Conservation (phyloP, 352 stramenopile species). For the Pythium volutum region DNA sequence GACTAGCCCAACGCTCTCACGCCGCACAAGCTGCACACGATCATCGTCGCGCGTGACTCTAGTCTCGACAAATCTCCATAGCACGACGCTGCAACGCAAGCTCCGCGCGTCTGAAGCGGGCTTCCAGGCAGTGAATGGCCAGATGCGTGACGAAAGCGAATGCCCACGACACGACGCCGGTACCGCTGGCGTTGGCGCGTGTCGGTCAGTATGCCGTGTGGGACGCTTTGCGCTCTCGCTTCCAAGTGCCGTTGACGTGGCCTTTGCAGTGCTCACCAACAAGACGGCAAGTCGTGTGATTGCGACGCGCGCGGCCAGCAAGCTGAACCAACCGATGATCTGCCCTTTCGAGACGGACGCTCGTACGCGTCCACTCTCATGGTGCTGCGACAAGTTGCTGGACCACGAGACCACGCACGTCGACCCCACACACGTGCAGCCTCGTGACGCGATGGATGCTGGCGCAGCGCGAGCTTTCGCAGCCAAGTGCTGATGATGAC, state of each 20-base stretch:
- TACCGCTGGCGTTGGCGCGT: constrained; percentile 17
- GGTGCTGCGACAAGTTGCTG: constrained; percentile 11
- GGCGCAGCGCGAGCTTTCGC: constrained; percentile 19
- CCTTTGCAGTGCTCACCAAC: constrained; percentile 22
- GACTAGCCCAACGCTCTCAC: not conserved
- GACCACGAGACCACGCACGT: constrained; percentile 2
- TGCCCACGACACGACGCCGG: not conserved
- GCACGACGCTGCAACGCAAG: not conserved
- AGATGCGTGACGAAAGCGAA: not conserved
- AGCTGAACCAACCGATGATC: constrained; percentile 1
- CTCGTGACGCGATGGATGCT: constrained; percentile 18
- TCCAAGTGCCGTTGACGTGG: constrained; percentile 21
- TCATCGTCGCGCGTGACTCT: too few species aligned
- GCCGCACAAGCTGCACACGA: not conserved
- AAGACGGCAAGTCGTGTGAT: constrained; percentile 13
- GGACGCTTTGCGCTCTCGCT: constrained; percentile 29
- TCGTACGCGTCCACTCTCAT: constrained; percentile 25
- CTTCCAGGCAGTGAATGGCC: not conserved
- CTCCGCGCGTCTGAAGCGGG: not conserved
- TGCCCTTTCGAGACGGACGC: constrained; percentile 20
- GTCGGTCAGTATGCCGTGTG: constrained; percentile 24
- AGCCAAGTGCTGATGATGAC: not conserved
- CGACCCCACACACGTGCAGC: constrained; percentile 9
- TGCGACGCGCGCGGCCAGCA: constrained; percentile 10
- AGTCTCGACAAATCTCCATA: not conserved